Evolutionary conservation across 108 stramenopile species (phyloP), one percentile per base, ranked within the genome.

Genomic region (Licmophora abbreviata): DNA sequence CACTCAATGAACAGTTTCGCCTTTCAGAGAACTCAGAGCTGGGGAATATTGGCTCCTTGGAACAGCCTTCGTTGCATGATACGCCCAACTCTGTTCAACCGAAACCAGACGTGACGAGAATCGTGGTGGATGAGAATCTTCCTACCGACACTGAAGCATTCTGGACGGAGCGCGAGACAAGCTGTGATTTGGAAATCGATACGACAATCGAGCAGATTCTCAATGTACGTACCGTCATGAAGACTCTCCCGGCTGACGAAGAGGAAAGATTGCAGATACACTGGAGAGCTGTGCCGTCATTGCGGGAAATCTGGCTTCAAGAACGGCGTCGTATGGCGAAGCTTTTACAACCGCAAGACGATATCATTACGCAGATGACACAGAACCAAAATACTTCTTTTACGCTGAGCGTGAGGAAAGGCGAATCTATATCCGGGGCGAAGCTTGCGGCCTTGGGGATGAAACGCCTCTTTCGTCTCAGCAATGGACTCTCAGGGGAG

Each of bases 231-330:
- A 62, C 63, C 34, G 82, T 88, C 0, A 67, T 88, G 63, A 83
- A 66, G 15, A 63, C 58, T 18, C 35, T 82, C 9, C 77, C 78
- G 21, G 56, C 38, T 11, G 38, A 68, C 33, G 59, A 77, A 41
- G 51, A 61, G 1, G 83, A 81, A 46, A 58, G 71, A 11, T 65
- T 77, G 44, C 59, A 66, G 49, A 60, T 92, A 27, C 84, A 88
- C 48, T 92, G 90, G 90, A 65, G 90, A 31, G 90, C 90, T 4
- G 86, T 92, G 26, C 90, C 90, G 7, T 84, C 82, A 66, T 56
- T 92, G 41, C 62, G 80, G 51, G 86, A 85, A 52, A 88, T 92
- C 27, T 92, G 90, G 90, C 66, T 63, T 45, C 69, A 87, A 55
- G 90, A 92, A 44, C 70, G 86, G 6, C 58, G 58, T 36, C 61